These are phyloP conservation scores for Yamadazyma oceani DNA, from an alignment of 1,139 yeast genomes.

Conservation along the genomic window DNA sequence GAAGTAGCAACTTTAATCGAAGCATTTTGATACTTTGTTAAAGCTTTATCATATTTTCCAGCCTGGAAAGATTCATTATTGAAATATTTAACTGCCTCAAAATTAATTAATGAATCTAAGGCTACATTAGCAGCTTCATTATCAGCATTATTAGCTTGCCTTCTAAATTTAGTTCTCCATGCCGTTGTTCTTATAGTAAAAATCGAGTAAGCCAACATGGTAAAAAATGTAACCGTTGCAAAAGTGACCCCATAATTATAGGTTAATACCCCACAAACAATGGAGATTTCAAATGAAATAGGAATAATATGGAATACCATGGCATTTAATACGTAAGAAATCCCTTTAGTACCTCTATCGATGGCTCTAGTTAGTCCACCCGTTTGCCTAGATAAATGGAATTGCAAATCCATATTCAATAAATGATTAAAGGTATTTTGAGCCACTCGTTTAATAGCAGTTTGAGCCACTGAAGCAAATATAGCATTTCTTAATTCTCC, in stretches of 20 bases:
- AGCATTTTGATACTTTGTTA: slow-evolving; percentile 74
- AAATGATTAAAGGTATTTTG: slow-evolving; percentile 82
- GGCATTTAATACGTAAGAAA: slow-evolving; percentile 86
- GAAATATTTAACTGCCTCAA: slow-evolving; percentile 92
- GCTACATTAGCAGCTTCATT: slow-evolving; percentile 94
- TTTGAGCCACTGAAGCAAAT: slow-evolving; percentile 93
- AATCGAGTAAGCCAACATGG: slow-evolving; percentile 83
- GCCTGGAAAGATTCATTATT: slow-evolving; percentile 85
- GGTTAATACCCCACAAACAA: slow-evolving; percentile 91
- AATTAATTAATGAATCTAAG: slow-evolving; percentile 88
- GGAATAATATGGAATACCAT: slow-evolving; percentile 98
- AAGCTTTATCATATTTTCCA: slow-evolving; percentile 74
- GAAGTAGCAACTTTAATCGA: slow-evolving; percentile 91
- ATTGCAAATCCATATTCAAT: slow-evolving; percentile 80
- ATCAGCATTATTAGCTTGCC: slow-evolving; percentile 91
- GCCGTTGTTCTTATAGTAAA: slow-evolving; percentile 93
- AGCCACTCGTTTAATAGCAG: slow-evolving; percentile 90
- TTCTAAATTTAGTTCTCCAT: slow-evolving; percentile 92
- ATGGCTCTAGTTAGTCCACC: slow-evolving; percentile 96
- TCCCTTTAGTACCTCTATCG: slow-evolving; percentile 97
- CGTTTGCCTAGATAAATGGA: slow-evolving; percentile 88
- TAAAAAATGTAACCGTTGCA: slow-evolving; percentile 84
- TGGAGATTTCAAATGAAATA: slow-evolving; percentile 82
- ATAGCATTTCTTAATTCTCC: slow-evolving; percentile 95
- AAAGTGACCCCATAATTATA: slow-evolving; percentile 87